Percentiles rank a stretch among this genome's conserved stretches.
These are phyloP conservation scores for Acacia confusa DNA, from an alignment of 306 rosid genomes.

Conservation along the genomic window DNA sequence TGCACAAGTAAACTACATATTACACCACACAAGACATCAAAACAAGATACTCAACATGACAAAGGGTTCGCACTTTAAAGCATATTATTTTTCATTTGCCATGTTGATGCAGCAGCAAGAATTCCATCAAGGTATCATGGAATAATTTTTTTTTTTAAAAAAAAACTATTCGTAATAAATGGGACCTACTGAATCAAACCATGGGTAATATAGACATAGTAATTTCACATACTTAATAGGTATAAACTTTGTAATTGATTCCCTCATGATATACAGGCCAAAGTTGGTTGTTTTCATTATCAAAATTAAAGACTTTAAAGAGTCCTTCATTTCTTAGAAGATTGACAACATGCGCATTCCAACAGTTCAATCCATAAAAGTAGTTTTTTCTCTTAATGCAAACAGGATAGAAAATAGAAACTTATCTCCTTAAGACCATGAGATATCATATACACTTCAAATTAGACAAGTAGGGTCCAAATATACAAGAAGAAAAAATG, in stretches of 20 bases:
- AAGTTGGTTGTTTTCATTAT: constrained; percentile 7
- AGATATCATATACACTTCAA: constrained; percentile 15
- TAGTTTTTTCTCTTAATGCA: not conserved
- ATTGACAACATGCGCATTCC: not conserved
- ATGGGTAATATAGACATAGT: not conserved
- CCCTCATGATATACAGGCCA: not conserved
- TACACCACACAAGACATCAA: not conserved
- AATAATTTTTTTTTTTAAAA: not conserved
- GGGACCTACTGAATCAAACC: not conserved
- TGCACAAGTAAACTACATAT: not conserved
- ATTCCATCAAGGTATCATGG: not conserved
- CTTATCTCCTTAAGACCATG: not conserved
- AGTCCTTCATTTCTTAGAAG: constrained; percentile 18
- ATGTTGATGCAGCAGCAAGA: not conserved
- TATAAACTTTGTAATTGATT: not conserved
- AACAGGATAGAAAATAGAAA: not conserved
- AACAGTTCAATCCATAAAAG: constrained; percentile 7
- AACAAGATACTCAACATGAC: not conserved
- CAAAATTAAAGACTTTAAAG: constrained; percentile 1
- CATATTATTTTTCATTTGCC: not conserved
- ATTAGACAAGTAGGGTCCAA: not conserved
- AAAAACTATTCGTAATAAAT: not conserved
- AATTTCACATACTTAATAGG: not conserved
- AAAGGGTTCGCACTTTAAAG: not conserved
- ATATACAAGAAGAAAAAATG: not conserved